Evolutionary conservation across 495 filamentous ascomycete species (phyloP).

Genomic region (Podospora appendiculata): DNA sequence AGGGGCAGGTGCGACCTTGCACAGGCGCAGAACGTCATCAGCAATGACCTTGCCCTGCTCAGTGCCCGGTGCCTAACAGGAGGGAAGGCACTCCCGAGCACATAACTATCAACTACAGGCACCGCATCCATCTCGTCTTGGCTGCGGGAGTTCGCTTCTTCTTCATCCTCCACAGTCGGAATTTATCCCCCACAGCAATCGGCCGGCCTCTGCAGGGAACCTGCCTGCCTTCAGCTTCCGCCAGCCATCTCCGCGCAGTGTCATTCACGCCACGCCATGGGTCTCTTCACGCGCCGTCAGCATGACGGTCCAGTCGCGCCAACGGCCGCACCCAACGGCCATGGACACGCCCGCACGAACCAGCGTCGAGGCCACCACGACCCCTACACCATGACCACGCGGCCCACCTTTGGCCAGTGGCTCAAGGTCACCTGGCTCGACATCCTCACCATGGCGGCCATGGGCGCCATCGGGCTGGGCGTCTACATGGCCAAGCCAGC

Average conservation of each 20-base stretch:
- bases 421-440: constrained; percentile 50
- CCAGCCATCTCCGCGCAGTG: background rate
- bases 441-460: constrained; percentile 46
- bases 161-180: background rate
- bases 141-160: background rate
- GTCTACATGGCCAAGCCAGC: constrained; percentile 50
- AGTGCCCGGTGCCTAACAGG: no score
- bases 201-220: background rate
- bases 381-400: constrained; percentile 30
- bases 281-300: constrained; percentile 7
- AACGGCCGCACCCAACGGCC: background rate
- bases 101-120: no score
- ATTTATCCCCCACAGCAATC: background rate
- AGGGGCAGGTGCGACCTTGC: no score
- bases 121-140: no score
- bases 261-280: background rate
- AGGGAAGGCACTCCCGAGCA: no score
- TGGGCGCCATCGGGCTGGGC: constrained; percentile 52
- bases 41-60: no score
- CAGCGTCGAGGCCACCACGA: constrained; percentile 1
- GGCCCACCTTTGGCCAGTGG: constrained; percentile 48
- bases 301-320: background rate
- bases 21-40: no score
- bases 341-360: background rate
- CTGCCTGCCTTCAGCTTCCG: background rate